phyloP scores from a whole-genome alignment of 345 rosid genomes.

The Clarkia xantiana region DNA sequence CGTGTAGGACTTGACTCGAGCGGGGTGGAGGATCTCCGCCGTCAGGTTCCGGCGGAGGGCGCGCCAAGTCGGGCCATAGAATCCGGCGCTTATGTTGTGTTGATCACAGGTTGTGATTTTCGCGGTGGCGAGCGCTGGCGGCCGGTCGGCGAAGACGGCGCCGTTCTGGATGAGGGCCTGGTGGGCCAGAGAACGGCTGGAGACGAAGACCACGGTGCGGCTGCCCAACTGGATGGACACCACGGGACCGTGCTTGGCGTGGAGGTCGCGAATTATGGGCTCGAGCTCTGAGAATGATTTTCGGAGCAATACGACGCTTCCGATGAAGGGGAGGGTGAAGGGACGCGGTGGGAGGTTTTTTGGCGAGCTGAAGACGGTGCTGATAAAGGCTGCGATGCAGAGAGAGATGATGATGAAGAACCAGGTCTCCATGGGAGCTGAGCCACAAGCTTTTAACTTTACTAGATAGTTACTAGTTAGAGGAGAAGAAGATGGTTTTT shows the following conservation, averaged over 20 bases:
- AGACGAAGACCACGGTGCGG: conserved; percentile 2
- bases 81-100: conserved; percentile 3
- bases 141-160: conserved; percentile 7
- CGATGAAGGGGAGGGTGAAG: not conserved
- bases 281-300: conserved; percentile 2
- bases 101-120: conserved; percentile 4
- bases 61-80: conserved; percentile 10
- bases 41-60: conserved; percentile 11
- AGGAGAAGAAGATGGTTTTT: too few species aligned
- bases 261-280: conserved; percentile 4
- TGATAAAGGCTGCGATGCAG: conserved; percentile 2
- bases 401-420: conserved; percentile 1
- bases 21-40: conserved; percentile 6
- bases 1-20: conserved; percentile 6
- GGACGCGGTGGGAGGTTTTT: conserved; percentile 9
- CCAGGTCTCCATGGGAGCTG: conserved; percentile 6
- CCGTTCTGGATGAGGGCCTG: conserved; percentile 8
- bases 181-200: conserved; percentile 6
- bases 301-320: conserved; percentile 5
- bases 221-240: conserved; percentile 6
- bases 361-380: not conserved
- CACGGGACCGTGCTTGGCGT: conserved; percentile 5
- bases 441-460: too few species aligned
- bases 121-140: conserved; percentile 1
- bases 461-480: too few species aligned